Base-by-base conservation (phyloP, 495 filamentous ascomycete species). In the Lasiosphaeria hispida region DNA sequence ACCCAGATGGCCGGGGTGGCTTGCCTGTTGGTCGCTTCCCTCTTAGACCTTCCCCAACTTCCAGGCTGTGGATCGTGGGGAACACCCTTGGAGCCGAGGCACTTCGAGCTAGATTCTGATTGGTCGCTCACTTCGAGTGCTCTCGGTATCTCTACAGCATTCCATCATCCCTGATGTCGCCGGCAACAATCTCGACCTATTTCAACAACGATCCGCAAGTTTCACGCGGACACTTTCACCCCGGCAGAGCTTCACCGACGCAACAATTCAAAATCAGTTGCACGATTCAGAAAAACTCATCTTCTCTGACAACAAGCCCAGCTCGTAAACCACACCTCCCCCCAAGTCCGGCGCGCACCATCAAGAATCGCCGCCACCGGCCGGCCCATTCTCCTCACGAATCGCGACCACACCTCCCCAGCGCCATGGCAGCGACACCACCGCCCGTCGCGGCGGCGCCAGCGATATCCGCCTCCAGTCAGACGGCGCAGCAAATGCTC, bases 401-500 rank as follows among this genome's bases (percentile, higher is more conserved):
- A 30, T 5, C 23, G 23, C 23, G 23, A 30, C 23, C 5, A 5
- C 23, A 30, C 5, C 23, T 30, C 23, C 23, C 23, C 15, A 48
- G 9, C 5, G 18, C 44, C 7, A 30, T 30, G 8, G 44, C 56
- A 18, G 40, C 60, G 10, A 38, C 33, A 14, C 15, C 38, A 36
- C 51, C 47, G 18, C 60, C 36, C 39, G 54, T 53, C 48, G 54
- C 49, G 48, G 40, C 55, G 18, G 37, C 56, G 44, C 43, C 56
- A 18, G 7, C 45, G 13, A 40, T 33, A 40, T 4, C 49, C 7
- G 43, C 63, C n/a, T 57, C 71, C 44, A 65, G 63, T 38, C 72
- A 72, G 34, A 67, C 77, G 37, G 67, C 75, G 9, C 62, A 65
- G 40, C 72, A 74, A 35, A 78, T 81, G 67, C 77, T 83, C 65